These are phyloP conservation scores for Alternaria hordeiaustralica DNA, from an alignment of 2,329 filamentous ascomycete genomes.

Conservation along the genomic window DNA sequence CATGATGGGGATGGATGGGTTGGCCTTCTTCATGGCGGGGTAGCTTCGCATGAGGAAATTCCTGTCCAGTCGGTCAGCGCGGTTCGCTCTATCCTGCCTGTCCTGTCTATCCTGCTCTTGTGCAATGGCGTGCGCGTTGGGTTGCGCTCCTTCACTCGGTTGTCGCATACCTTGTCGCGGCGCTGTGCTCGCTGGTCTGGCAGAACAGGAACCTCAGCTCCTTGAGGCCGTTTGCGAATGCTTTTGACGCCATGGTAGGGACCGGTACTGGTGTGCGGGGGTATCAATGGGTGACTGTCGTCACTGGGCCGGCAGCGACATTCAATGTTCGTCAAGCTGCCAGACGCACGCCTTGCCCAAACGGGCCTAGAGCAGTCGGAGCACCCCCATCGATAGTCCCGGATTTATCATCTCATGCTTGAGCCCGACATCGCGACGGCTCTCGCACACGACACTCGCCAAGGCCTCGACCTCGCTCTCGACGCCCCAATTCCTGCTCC, in stretches of 20 bases:
- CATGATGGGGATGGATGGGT: constrained; percentile 91
- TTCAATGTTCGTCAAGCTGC: constrained; percentile 30
- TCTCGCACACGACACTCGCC: constrained; percentile 2
- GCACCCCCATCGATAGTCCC: constrained; percentile 30
- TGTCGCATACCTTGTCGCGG: constrained; percentile 74
- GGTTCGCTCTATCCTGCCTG: neutral
- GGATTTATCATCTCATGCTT: constrained; percentile 24
- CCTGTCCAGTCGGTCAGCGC: constrained; percentile 56
- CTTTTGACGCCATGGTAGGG: constrained; percentile 81
- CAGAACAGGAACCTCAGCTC: constrained; percentile 98
- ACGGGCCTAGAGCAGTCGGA: constrained; percentile 28
- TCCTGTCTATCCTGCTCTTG: neutral
- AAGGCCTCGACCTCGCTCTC: neutral
- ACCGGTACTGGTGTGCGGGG: constrained; percentile 1
- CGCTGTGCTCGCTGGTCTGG: constrained; percentile 90
- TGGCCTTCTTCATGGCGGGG: constrained; percentile 99
- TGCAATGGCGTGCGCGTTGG: neutral
- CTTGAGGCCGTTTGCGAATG: constrained; percentile 85
- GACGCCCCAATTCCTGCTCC: constrained; percentile 49
- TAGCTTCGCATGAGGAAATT: constrained; percentile 90
- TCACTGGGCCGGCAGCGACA: constrained; percentile 11
- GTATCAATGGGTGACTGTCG: constrained; percentile 25
- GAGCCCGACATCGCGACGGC: constrained; percentile 25
- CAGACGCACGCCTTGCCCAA: constrained; percentile 12
- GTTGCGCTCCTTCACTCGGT: neutral